Evolutionary conservation across 352 stramenopile genomes (phyloP).

Genomic region (Detonula confervacea): DNA sequence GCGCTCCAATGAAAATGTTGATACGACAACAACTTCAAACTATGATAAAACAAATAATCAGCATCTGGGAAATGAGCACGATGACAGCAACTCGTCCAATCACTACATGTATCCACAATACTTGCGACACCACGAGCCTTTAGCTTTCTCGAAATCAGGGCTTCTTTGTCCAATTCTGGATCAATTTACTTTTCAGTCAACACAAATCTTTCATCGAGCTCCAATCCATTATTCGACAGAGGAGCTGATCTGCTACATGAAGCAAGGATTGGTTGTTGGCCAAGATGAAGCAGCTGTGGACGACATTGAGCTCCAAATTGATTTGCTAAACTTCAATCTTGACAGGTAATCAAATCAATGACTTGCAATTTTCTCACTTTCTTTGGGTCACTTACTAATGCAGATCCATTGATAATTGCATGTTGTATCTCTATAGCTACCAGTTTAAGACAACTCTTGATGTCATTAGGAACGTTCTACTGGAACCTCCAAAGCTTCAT

Average conservation of each 20-base stretch:
- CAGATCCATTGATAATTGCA: background rate
- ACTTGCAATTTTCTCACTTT: background rate
- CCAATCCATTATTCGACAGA: conserved; percentile 61
- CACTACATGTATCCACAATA: conserved; percentile 42
- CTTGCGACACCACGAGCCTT: conserved; percentile 53
- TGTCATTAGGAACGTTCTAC: conserved; percentile 64
- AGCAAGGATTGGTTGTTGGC: conserved; percentile 48
- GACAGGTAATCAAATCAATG: conserved; percentile 41
- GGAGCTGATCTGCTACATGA: conserved; percentile 55
- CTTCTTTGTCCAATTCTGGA: conserved; percentile 56
- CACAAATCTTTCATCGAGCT: conserved; percentile 59
- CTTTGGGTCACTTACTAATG: background rate
- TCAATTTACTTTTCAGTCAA: conserved; percentile 65
- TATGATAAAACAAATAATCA: conserved; percentile 1
- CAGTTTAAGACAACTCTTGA: conserved; percentile 74
- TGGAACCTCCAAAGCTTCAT: conserved; percentile 56
- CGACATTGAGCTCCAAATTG: conserved; percentile 60
- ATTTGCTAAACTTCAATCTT: conserved; percentile 59
- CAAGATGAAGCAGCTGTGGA: conserved; percentile 53
- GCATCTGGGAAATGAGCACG: background rate
- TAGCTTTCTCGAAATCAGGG: conserved; percentile 48
- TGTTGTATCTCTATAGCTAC: conserved; percentile 33
- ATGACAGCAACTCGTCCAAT: conserved; percentile 8
- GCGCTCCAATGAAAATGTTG: background rate
- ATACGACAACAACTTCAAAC: conserved; percentile 6